Percentiles rank a stretch among this genome's conserved stretches.
Evolutionary conservation across 2,329 filamentous ascomycete species (phyloP).

Genomic region (Botrytis cinerea): DNA sequence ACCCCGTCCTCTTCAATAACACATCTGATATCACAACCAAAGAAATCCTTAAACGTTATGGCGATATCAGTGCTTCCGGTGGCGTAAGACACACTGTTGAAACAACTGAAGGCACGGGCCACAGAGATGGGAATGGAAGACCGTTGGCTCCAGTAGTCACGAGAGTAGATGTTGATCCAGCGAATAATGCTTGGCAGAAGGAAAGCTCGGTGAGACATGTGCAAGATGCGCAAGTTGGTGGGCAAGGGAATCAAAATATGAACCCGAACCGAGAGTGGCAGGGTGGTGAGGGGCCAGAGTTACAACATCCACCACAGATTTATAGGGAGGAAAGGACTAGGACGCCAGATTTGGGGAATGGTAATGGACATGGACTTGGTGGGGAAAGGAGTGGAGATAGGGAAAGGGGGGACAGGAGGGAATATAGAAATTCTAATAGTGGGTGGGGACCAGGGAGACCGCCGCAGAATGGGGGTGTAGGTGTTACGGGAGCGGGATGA

Average conservation of each 20-base stretch:
- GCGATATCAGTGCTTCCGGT: slow-evolving; percentile 62
- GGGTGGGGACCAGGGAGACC: slow-evolving; percentile 39
- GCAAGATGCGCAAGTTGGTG: slow-evolving; percentile 54
- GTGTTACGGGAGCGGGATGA: slow-evolving; percentile 41
- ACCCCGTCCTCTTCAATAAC: slow-evolving; percentile 78
- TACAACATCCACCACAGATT: slow-evolving; percentile 34
- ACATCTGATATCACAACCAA: slow-evolving; percentile 91
- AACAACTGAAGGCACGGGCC: slow-evolving; percentile 54
- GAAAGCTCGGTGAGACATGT: slow-evolving; percentile 83
- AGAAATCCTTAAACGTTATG: slow-evolving; percentile 92
- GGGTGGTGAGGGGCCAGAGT: slow-evolving; percentile 30
- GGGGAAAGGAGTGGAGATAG: not conserved
- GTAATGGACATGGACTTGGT: slow-evolving; percentile 32
- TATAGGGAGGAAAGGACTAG: slow-evolving; percentile 37
- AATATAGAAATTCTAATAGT: slow-evolving; percentile 39
- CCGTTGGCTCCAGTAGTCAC: slow-evolving; percentile 57
- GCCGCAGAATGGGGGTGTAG: slow-evolving; percentile 41
- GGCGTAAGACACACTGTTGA: slow-evolving; percentile 61
- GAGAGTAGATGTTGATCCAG: slow-evolving; percentile 83
- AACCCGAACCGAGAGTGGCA: slow-evolving; percentile 54
- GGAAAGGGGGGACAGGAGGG: slow-evolving; percentile 24
- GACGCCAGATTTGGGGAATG: slow-evolving; percentile 39
- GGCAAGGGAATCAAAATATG: slow-evolving; percentile 46
- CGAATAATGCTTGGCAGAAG: slow-evolving; percentile 73
- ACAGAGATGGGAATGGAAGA: slow-evolving; percentile 51